Evolutionary conservation across 2,329 filamentous ascomycete species (phyloP).

Genomic region (Cytospora chrysosperma): DNA sequence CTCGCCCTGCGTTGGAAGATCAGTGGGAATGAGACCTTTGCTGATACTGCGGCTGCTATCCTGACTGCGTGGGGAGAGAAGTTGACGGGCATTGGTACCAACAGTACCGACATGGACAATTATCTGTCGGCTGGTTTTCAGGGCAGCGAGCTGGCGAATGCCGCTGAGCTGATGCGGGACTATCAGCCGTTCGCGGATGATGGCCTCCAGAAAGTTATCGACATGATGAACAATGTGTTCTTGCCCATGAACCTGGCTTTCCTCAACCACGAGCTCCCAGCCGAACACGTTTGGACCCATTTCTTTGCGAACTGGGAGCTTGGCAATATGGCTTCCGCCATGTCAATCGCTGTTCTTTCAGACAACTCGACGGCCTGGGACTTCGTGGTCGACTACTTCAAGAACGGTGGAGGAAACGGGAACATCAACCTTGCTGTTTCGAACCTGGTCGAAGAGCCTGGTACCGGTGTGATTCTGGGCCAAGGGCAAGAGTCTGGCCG

Average conservation of each 20-base stretch:
- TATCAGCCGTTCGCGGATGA: conserved; percentile 34
- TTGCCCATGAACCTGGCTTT: conserved; percentile 40
- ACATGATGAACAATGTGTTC: conserved; percentile 39
- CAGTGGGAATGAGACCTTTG: conserved; percentile 37
- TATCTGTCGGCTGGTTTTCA: conserved; percentile 44
- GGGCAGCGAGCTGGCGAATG: conserved; percentile 48
- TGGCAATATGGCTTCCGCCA: conserved; percentile 39
- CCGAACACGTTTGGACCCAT: conserved; percentile 33
- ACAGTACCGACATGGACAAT: conserved; percentile 31
- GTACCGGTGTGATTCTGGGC: conserved; percentile 33
- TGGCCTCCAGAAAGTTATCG: conserved; percentile 28
- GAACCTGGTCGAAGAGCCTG: conserved; percentile 33
- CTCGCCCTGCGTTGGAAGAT: conserved; percentile 41
- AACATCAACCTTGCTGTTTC: conserved; percentile 35
- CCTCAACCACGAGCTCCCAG: conserved; percentile 35
- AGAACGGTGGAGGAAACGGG: conserved; percentile 39
- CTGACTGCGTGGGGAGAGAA: conserved; percentile 40
- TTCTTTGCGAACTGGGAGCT: conserved; percentile 48
- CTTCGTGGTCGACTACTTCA: conserved; percentile 41
- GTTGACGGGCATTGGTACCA: conserved; percentile 35
- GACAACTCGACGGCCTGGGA: conserved; percentile 43
- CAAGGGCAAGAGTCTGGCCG: conserved; percentile 44
- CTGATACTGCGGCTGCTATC: conserved; percentile 37
- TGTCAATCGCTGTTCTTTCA: conserved; percentile 42
- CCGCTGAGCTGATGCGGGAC: conserved; percentile 41